Conservation (phyloP, 768 basidiomycete species). For the Russula earlei region DNA sequence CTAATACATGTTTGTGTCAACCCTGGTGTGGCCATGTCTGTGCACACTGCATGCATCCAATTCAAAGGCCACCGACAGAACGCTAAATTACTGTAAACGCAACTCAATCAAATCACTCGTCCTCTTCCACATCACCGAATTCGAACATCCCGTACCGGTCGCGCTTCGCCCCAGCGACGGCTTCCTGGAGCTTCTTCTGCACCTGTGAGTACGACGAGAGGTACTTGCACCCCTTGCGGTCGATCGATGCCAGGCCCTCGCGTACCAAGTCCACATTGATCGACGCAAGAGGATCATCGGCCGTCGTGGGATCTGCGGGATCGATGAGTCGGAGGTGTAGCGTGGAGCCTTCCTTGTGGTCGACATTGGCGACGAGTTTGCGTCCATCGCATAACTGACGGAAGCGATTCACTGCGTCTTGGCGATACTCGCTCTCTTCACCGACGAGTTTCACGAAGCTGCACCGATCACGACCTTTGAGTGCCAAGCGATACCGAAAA, state of each 20-base stretch:
- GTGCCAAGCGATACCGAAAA: background rate
- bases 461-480: background rate
- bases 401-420: conserved; percentile 83
- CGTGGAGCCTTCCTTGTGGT: conserved; percentile 67
- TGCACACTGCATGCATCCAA: no score
- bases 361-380: conserved; percentile 92
- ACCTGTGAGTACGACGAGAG: conserved; percentile 60
- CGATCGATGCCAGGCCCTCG: conserved; percentile 78
- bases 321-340: conserved; percentile 92
- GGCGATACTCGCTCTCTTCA: conserved; percentile 76
- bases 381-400: conserved; percentile 80
- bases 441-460: conserved; percentile 84
- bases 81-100: background rate
- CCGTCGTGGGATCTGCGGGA: conserved; percentile 59
- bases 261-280: conserved; percentile 85
- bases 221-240: conserved; percentile 71
- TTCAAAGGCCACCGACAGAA: no score
- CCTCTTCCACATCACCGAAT: conserved; percentile 85
- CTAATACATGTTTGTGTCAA: no score
- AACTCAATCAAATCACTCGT: conserved; percentile 35
- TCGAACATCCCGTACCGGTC: conserved; percentile 80
- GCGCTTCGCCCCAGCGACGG: conserved; percentile 55
- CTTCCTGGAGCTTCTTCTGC: conserved; percentile 52
- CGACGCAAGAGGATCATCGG: conserved; percentile 60
- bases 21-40: no score